These are phyloP conservation scores for Tremella mesenterica DNA, from an alignment of 768 basidiomycete genomes.

Conservation along the genomic window DNA sequence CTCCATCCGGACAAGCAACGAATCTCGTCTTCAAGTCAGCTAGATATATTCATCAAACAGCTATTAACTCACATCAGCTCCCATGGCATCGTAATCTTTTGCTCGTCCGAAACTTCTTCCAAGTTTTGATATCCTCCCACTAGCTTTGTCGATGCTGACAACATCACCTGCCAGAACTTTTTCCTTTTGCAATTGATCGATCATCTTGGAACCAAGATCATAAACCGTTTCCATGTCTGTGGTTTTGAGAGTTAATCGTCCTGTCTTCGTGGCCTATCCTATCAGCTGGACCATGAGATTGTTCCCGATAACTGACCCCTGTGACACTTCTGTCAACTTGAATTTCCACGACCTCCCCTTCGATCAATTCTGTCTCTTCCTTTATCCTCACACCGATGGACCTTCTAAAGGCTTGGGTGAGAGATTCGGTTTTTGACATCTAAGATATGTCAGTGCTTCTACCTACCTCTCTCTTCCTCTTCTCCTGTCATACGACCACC, in stretches of 20 bases:
- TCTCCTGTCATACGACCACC: too few relatives aligned
- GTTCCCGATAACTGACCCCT: conserved; percentile 56
- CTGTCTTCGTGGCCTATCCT: conserved; percentile 85
- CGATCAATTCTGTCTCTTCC: conserved; percentile 94
- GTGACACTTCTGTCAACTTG: conserved; percentile 95
- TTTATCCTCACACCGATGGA: conserved; percentile 96
- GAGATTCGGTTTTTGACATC: conserved; percentile 96
- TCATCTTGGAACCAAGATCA: conserved; percentile 98
- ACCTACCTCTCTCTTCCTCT: too few relatives aligned
- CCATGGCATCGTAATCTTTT: conserved; percentile 97
- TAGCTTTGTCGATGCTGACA: conserved; percentile 92
- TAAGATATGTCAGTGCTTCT: conserved; percentile 34
- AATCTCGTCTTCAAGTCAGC: conserved; percentile 69
- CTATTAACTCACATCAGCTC: conserved; percentile 70
- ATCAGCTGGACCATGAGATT: not conserved
- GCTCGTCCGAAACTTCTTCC: conserved; percentile 95
- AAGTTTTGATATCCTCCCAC: conserved; percentile 91
- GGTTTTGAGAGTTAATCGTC: conserved; percentile 92
- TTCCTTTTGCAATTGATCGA: conserved; percentile 91
- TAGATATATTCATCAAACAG: not conserved
- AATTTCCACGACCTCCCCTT: conserved; percentile 97
- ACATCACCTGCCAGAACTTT: conserved; percentile 90
- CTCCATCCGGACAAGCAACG: conserved; percentile 94
- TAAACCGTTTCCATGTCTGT: conserved; percentile 99
- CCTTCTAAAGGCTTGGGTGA: conserved; percentile 90